These are phyloP conservation scores for Solanum ossicruentum DNA, from an alignment of 257 asterid genomes.

Conservation along the genomic window DNA sequence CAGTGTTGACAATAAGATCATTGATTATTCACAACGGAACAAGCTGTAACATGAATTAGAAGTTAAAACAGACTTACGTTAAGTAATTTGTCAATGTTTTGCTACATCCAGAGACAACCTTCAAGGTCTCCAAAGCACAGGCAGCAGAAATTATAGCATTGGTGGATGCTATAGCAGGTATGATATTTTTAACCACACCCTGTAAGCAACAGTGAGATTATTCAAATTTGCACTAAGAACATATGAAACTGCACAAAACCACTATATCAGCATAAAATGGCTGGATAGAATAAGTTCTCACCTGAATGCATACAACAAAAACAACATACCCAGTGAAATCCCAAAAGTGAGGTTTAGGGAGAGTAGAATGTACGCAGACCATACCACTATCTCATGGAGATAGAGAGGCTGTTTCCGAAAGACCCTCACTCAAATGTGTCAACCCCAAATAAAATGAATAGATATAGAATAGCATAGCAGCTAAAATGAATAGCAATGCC, in stretches of 20 bases:
- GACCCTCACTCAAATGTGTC: too few relatives aligned
- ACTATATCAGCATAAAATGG: not conserved
- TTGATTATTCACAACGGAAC: not conserved
- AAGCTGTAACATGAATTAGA: not conserved
- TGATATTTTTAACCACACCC: slow-evolving; percentile 98
- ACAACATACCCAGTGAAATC: too few relatives aligned
- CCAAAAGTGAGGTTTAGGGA: too few relatives aligned
- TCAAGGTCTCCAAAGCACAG: slow-evolving; percentile 94
- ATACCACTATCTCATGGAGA: too few relatives aligned
- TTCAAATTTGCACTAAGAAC: not conserved
- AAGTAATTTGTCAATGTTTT: slow-evolving; percentile 71
- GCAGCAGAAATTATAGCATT: slow-evolving; percentile 96
- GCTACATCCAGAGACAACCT: slow-evolving; percentile 94
- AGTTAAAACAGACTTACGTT: slow-evolving; percentile 39
- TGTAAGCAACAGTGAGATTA: slow-evolving; percentile 10
- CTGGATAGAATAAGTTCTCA: not conserved
- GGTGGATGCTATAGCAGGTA: slow-evolving; percentile 98
- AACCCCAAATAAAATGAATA: too few relatives aligned
- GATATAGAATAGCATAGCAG: too few relatives aligned
- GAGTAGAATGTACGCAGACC: too few relatives aligned
- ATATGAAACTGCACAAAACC: not conserved
- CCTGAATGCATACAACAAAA: not conserved
- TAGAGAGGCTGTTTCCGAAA: too few relatives aligned
- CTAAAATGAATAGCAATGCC: too few relatives aligned
- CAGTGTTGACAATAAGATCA: not conserved